A percentile compares a stretch with the other conserved stretches of the same genome.
These are phyloP conservation scores for Coniophora puteana DNA, from an alignment of 1,284 basidiomycete genomes.

Conservation along the genomic window DNA sequence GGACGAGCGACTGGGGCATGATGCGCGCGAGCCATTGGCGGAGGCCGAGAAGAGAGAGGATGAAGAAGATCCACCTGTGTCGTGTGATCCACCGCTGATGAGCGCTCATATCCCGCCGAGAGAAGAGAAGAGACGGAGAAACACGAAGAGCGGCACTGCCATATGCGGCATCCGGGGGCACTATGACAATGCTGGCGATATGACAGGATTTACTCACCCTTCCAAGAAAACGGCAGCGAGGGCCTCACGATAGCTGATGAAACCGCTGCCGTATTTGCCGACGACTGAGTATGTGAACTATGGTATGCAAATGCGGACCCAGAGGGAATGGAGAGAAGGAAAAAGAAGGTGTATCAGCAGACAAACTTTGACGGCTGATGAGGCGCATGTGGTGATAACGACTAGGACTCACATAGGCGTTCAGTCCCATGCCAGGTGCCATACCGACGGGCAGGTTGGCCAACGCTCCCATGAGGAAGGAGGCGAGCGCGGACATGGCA, in stretches of 20 bases:
- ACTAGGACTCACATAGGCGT: conserved; percentile 75
- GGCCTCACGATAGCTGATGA: conserved; percentile 77
- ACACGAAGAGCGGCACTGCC: too few relatives aligned
- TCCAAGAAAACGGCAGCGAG: conserved; percentile 88
- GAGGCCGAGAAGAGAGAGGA: conserved; percentile 79
- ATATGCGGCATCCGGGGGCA: background rate
- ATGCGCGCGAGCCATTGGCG: conserved; percentile 89
- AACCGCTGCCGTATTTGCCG: conserved; percentile 76
- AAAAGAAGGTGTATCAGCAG: background rate
- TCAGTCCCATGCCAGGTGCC: conserved; percentile 78
- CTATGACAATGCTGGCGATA: too few relatives aligned
- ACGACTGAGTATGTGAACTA: conserved; percentile 89
- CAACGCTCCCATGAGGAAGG: conserved; percentile 78
- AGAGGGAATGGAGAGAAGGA: background rate
- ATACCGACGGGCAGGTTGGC: conserved; percentile 85
- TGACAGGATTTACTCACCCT: conserved; percentile 66
- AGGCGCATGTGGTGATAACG: background rate
- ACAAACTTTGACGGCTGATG: conserved; percentile 1
- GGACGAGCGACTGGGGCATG: conserved; percentile 84
- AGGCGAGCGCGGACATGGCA: conserved; percentile 71
- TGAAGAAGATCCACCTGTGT: conserved; percentile 84
- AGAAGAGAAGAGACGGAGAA: background rate
- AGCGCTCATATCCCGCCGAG: conserved; percentile 2
- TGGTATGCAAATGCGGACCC: background rate
- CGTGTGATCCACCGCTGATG: conserved; percentile 2